A percentile compares a stretch with the other conserved stretches of the same genome.
phyloP scores from a whole-genome alignment of 2,329 filamentous ascomycete genomes.

The Davidsoniella neocaledoniae region DNA sequence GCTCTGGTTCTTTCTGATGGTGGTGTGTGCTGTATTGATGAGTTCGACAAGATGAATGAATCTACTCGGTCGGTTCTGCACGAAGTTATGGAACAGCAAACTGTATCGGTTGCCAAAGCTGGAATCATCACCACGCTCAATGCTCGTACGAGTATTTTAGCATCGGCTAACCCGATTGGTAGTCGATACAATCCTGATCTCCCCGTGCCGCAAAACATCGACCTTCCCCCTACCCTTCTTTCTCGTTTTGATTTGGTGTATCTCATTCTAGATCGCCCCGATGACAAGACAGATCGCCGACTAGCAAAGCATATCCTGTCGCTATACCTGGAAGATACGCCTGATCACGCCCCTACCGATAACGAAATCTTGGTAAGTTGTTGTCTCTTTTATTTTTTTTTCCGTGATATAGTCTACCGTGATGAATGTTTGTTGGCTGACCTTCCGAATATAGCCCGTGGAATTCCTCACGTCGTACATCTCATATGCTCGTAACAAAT shows the following conservation, averaged over 20 bases:
- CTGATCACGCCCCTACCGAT: slow-evolving; percentile 58
- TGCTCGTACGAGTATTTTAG: slow-evolving; percentile 84
- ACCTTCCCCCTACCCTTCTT: slow-evolving; percentile 83
- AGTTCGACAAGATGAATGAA: slow-evolving; percentile 78
- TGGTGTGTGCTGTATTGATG: slow-evolving; percentile 70
- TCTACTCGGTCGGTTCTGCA: slow-evolving; percentile 63
- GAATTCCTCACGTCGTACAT: slow-evolving; percentile 96
- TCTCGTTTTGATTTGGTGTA: slow-evolving; percentile 97
- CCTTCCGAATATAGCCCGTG: slow-evolving; percentile 42
- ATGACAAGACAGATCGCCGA: slow-evolving; percentile 76
- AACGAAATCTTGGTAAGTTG: slow-evolving; percentile 64
- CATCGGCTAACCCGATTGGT: slow-evolving; percentile 93
- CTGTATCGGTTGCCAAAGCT: slow-evolving; percentile 71
- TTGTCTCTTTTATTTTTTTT: background rate
- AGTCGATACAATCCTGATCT: slow-evolving; percentile 95
- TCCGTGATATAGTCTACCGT: background rate
- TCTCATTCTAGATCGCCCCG: slow-evolving; percentile 82
- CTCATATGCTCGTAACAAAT: slow-evolving; percentile 76
- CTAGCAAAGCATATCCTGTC: slow-evolving; percentile 84
- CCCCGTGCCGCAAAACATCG: slow-evolving; percentile 94
- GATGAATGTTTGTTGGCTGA: background rate
- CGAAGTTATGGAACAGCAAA: slow-evolving; percentile 82
- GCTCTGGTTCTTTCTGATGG: slow-evolving; percentile 66
- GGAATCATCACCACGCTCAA: slow-evolving; percentile 96
- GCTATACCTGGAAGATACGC: slow-evolving; percentile 92